Base-by-base conservation (phyloP, 1,139 yeast species). In the Chernovozyma sophiae-reginae region DNA sequence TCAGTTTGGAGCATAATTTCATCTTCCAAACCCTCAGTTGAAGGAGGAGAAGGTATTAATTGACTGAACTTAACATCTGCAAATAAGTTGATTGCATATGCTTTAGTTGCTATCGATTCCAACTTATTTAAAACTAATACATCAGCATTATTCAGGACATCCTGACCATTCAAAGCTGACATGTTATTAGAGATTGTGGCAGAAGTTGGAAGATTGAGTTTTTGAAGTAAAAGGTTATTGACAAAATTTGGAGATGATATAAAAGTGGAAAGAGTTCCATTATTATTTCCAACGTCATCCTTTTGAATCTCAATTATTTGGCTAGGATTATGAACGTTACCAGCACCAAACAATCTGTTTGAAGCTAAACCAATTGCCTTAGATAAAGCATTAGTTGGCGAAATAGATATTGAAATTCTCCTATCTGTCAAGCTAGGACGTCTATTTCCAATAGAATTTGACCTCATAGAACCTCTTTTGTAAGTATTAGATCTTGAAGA, bases 31-130 rank as follows among this genome's bases (percentile, higher is more conserved):
- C 60, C 61, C 33, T 66, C 68, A 16, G 67, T 64, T 0, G 84
- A 77, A 2, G 89, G 89, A 1, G 92, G 86, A 22, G 80, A 70
- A 3, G 96, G 95, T 23, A 84, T 76, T 46, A 89, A 66, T 58
- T 90, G 97, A 35, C 83, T 73, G 52, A 82, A 87, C 59, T 92
- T 92, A 19, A 89, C 90, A 47, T 89, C 96, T 0, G 97, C 97
- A 65, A 84, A 89, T 29, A 89, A 67, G 47, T 82, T 81, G 17
- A 92, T 81, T 0, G 95, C 95, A 55, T 87, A 94, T 0, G 96
- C 87, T 62, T 87, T 87, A 1, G 96, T 87, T 3, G 96, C 87
- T 35, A 87, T 62, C 2, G 80, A 72, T 55, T 90, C 97, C 41
- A 92, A 65, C 38, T 71, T 73, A 34, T 62, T 58, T 61, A 53